A percentile compares a stretch with the other conserved stretches of the same genome.
Conservation (phyloP, 2,329 filamentous ascomycete species). For the Beauveria rudraprayagi region DNA sequence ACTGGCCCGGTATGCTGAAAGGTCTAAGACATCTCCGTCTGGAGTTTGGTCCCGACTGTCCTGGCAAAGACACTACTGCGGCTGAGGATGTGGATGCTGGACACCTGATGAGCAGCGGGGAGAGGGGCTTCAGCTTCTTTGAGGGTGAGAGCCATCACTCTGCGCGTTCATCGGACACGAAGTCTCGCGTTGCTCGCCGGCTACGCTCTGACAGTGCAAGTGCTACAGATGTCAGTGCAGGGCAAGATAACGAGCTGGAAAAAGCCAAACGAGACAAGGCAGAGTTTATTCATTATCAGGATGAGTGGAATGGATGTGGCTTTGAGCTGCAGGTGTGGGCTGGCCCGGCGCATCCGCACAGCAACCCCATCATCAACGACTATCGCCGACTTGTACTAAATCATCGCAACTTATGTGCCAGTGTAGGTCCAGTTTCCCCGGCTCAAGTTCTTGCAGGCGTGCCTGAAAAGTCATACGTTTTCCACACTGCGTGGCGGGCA, state of each 20-base stretch:
- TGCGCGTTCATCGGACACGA: constrained; percentile 1
- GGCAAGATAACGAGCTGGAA: not conserved
- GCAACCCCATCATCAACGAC: constrained; percentile 32
- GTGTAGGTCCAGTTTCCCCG: constrained; percentile 39
- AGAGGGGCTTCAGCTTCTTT: constrained; percentile 39
- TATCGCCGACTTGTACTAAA: constrained; percentile 40
- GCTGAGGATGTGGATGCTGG: constrained; percentile 32
- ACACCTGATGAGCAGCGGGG: constrained; percentile 32
- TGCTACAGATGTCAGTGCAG: constrained; percentile 4
- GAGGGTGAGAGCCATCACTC: constrained; percentile 18
- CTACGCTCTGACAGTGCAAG: constrained; percentile 1
- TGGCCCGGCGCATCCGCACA: constrained; percentile 27
- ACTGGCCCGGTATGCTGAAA: constrained; percentile 34
- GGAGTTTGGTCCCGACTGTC: constrained; percentile 42
- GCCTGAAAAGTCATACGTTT: constrained; percentile 37
- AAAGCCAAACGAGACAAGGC: constrained; percentile 10
- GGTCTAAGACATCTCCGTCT: constrained; percentile 48
- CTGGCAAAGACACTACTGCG: constrained; percentile 26
- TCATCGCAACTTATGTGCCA: constrained; percentile 23
- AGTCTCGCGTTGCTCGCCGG: not conserved
- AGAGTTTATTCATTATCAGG: constrained; percentile 19
- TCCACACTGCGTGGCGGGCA: constrained; percentile 45
- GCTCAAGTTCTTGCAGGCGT: constrained; percentile 43
- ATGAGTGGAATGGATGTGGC: constrained; percentile 20
- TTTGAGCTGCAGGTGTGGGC: constrained; percentile 36